Base-by-base conservation (phyloP, 352 stramenopile species). In the Globisporangium barbulae region DNA sequence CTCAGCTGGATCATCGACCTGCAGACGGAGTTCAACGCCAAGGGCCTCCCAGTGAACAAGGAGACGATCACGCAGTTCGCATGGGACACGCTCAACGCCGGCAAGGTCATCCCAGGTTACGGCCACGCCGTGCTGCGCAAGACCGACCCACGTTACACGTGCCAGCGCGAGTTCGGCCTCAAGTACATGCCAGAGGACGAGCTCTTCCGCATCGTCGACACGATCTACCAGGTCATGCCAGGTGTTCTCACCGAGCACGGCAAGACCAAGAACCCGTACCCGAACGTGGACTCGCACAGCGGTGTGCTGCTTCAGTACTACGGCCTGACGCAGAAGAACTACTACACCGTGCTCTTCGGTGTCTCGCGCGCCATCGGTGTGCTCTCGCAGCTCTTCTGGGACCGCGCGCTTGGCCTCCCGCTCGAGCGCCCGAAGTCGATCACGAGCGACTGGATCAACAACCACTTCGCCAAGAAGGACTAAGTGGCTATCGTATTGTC, bases 311-410 rank as follows among this genome's bases (percentile, higher is more conserved):
- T 99, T 33, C 98, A 98, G 91, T 97, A 99, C 86, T 99, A 99
- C 85, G 96, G 96, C 70, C 92, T 99, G 78, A 99, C 95, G 57
- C 93, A 99, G 87, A 98, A 98, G 88, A 97, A 99, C 81, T 99
- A 99, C 84, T 99, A 99, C 94, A 99, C 97, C 41, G 97, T 99
- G 47, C 91, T 99, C 68, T 99, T 99, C 75, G 97, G 97, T 74
- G 97, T 99, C 3, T 99, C 93, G 67, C 91, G 97, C 63, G 97
- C 95, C 30, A 98, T 99, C 48, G 97, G 97, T 81, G 97, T 97
- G 71, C 88, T 99, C 63, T 98, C 92, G 69, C 97, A 99, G 83
- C 85, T 99, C 70, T 99, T 99, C 83, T 97, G 89, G 88, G 97
- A 99, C 88, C 93, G 97, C 67, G 97, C 97, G 19, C 87, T 99